Percentiles rank a stretch among this genome's conserved stretches.
These are phyloP conservation scores for Lippia alba DNA, from an alignment of 305 asterid species.

Conservation along the genomic window DNA sequence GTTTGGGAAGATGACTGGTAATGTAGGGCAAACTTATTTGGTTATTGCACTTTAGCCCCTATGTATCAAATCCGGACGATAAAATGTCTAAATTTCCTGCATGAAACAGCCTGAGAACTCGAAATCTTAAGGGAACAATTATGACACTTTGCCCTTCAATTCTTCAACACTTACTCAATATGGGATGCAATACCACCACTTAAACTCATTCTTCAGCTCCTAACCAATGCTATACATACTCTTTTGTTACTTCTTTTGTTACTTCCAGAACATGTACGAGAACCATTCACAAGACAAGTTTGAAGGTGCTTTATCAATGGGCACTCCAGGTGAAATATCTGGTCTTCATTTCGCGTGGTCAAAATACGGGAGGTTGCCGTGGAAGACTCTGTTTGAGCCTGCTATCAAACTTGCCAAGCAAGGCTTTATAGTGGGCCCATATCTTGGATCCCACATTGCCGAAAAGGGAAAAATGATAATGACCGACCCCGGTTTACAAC, in stretches of 20 bases:
- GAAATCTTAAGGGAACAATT: too few relatives aligned
- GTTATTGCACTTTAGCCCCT: too few relatives aligned
- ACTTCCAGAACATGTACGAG: slow-evolving; percentile 65
- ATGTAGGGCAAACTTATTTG: too few relatives aligned
- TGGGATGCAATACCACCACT: too few relatives aligned
- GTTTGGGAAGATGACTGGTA: too few relatives aligned
- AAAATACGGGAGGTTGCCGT: slow-evolving; percentile 64
- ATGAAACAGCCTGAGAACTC: too few relatives aligned
- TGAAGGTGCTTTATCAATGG: slow-evolving; percentile 65
- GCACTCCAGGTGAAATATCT: slow-evolving; percentile 76
- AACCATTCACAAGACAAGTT: slow-evolving; percentile 45
- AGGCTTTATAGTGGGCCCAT: slow-evolving; percentile 61
- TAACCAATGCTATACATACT: neutral
- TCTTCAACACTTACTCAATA: too few relatives aligned
- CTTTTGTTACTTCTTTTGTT: neutral
- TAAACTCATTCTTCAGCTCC: too few relatives aligned
- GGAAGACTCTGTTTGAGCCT: slow-evolving; percentile 59
- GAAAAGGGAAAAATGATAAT: slow-evolving; percentile 29
- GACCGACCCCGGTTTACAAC: slow-evolving; percentile 57
- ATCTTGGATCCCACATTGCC: slow-evolving; percentile 46
- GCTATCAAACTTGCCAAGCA: slow-evolving; percentile 69
- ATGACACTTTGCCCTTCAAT: too few relatives aligned
- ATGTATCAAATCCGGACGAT: too few relatives aligned
- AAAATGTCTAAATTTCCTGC: too few relatives aligned
- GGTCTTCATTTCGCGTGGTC: slow-evolving; percentile 73